Percentiles rank a stretch among this genome's conserved stretches.
Conservation (phyloP, 306 rosid genomes). For the Rosa persica region DNA sequence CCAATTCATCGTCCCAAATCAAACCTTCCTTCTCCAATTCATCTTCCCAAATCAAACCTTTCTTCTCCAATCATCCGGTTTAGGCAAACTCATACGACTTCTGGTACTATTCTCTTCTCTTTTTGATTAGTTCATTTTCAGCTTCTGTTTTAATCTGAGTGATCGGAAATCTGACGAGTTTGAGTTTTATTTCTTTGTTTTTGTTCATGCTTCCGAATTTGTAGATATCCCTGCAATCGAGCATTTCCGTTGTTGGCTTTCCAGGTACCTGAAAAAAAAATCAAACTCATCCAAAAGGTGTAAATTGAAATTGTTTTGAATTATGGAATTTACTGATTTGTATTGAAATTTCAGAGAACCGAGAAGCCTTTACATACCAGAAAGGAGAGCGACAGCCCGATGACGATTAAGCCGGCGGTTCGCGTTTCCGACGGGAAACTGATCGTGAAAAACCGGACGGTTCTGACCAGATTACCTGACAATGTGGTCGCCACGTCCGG, state of each 20-base stretch:
- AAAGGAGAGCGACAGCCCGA: conserved; percentile 23
- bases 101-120: conserved; percentile 42
- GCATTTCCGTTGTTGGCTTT: conserved; percentile 32
- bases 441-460: conserved; percentile 58
- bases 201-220: conserved; percentile 52
- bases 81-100: conserved; percentile 16
- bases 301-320: background rate
- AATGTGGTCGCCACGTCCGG: conserved; percentile 65
- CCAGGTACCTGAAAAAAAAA: conserved; percentile 37
- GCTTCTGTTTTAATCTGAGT: background rate
- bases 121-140: background rate
- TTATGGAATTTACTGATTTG: background rate
- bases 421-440: conserved; percentile 61
- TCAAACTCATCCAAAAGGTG: background rate
- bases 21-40: background rate
- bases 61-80: too few relatives aligned
- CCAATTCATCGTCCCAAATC: conserved; percentile 12
- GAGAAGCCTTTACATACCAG: background rate
- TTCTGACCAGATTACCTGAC: conserved; percentile 71
- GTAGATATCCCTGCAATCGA: conserved; percentile 28
- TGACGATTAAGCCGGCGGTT: conserved; percentile 77
- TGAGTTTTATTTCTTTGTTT: conserved; percentile 7
- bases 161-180: conserved; percentile 19
- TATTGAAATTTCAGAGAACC: conserved; percentile 37
- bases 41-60: background rate